phyloP scores from a whole-genome alignment of 345 rosid genomes.

The Camelina laxa region DNA sequence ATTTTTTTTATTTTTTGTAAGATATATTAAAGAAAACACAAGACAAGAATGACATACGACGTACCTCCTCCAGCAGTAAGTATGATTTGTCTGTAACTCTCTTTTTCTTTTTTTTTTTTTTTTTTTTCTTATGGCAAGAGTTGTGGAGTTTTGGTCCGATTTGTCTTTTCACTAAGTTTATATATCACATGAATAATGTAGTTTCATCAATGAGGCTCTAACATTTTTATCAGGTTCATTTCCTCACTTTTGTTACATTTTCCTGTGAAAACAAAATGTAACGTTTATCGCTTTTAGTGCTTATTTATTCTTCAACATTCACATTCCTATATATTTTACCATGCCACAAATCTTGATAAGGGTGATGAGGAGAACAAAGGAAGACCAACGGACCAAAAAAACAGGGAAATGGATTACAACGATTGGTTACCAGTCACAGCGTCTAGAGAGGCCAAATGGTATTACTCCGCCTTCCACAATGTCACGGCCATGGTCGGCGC shows the following conservation, averaged over 20 bases:
- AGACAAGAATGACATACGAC: constrained; percentile 38
- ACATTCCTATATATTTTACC: neutral
- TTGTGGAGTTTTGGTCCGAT: neutral
- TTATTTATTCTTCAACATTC: neutral
- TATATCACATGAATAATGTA: constrained; percentile 28
- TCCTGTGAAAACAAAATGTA: neutral
- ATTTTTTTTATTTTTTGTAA: neutral
- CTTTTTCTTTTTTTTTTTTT: too few species aligned
- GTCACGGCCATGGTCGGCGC: constrained; percentile 96
- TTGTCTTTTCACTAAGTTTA: constrained; percentile 3
- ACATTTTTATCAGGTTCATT: neutral
- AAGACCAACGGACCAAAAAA: constrained; percentile 33
- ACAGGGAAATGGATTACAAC: constrained; percentile 60
- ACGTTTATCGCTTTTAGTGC: neutral
- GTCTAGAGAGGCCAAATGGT: constrained; percentile 82
- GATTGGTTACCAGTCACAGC: constrained; percentile 78
- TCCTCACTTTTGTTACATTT: too few species aligned
- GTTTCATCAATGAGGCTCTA: constrained; percentile 24
- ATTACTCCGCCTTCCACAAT: constrained; percentile 88
- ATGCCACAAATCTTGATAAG: constrained; percentile 21
- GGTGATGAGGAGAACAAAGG: constrained; percentile 30
- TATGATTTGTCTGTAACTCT: neutral
- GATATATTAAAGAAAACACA: constrained; percentile 32
- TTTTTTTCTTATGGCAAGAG: neutral
- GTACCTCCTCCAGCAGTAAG: constrained; percentile 20